Conservation (phyloP, 305 asterid species). For the Fraxinus baroniana region DNA sequence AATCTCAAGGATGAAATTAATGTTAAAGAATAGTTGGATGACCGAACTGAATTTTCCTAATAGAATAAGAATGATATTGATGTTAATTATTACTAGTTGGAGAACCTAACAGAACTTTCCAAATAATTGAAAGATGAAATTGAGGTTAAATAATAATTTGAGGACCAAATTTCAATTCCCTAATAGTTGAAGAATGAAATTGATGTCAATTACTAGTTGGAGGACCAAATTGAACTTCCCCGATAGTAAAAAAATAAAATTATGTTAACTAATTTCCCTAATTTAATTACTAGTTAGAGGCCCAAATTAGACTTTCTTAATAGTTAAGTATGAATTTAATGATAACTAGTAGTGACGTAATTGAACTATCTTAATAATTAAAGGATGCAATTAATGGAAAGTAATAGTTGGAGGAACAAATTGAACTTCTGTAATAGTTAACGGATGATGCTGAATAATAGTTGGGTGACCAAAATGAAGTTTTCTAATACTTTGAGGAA, state of each 20-base stretch:
- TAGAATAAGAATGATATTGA: neutral
- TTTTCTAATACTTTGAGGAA: neutral
- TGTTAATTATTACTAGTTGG: neutral
- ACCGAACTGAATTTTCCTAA: neutral
- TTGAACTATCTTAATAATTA: neutral
- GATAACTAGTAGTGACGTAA: neutral
- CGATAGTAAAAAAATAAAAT: neutral
- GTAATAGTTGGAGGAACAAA: neutral
- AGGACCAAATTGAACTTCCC: neutral
- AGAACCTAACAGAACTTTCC: neutral
- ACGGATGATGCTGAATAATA: neutral
- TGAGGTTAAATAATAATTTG: neutral
- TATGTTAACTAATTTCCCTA: neutral
- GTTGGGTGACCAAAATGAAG: neutral
- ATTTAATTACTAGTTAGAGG: neutral
- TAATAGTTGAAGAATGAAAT: no score
- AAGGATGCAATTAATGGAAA: neutral
- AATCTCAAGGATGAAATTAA: no score
- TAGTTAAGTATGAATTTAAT: neutral
- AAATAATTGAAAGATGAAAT: neutral
- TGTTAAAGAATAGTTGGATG: neutral
- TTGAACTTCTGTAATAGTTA: neutral
- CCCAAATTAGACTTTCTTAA: neutral
- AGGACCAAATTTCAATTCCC: neutral
- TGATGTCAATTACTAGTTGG: neutral